Conservation (phyloP, 75 land plant genomes). For the Pseudotsuga menziesii region DNA sequence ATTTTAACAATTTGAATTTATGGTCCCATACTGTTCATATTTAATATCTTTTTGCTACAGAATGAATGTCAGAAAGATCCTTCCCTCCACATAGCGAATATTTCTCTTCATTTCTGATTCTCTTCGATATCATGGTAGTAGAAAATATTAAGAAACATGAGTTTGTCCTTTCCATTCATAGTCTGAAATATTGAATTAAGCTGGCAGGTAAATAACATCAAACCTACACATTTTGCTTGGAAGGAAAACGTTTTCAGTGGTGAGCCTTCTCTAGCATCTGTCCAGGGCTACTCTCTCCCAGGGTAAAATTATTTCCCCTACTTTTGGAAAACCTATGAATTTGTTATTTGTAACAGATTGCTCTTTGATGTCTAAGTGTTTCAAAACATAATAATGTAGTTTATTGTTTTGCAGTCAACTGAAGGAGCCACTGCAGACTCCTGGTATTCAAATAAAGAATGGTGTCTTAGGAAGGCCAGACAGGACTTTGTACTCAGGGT, state of each 20-base stretch:
- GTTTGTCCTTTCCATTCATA: not conserved
- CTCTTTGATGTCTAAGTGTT: not conserved
- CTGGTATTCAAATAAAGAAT: not conserved
- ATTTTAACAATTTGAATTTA: not conserved
- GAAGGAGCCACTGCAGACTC: not conserved
- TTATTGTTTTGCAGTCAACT: slow-evolving; percentile 4
- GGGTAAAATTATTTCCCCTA: not conserved
- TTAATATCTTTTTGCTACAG: too few species aligned
- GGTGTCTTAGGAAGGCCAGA: not conserved
- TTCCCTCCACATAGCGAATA: not conserved
- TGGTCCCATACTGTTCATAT: too few species aligned
- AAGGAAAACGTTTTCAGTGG: not conserved
- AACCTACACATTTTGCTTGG: not conserved
- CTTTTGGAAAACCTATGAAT: not conserved
- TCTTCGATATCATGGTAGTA: not conserved
- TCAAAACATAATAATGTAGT: not conserved
- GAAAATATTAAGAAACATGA: not conserved
- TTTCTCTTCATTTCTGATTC: not conserved
- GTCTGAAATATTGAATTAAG: slow-evolving; percentile 2
- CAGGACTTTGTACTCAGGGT: not conserved
- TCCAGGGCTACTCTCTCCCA: not conserved
- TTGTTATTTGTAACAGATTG: not conserved
- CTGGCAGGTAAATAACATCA: not conserved
- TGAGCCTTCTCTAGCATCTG: not conserved
- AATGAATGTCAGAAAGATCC: too few species aligned